Base-by-base conservation (phyloP, 1,139 yeast genomes). In the Groenewaldozyma sp. region DNA sequence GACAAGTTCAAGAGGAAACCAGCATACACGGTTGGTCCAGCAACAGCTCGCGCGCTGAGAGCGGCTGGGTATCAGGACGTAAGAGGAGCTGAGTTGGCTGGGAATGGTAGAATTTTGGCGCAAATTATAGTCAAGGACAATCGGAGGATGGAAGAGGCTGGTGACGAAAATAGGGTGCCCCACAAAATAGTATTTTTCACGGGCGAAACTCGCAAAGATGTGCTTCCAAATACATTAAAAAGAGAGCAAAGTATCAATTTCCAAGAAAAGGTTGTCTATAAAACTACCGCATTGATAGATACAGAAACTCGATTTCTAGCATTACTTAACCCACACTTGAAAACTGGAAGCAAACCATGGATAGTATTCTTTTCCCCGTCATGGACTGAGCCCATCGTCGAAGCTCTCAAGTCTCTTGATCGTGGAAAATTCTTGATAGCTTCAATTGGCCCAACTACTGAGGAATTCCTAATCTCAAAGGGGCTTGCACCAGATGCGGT, bases 391-490 rank as follows among this genome's bases (percentile, higher is more conserved):
- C 65, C 60, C 1, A 78, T 83, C 5, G 73, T 82, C 2, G 63
- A 70, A 10, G 42, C 42, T 14, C 40, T 58, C 24, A 41, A 49
- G 2, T 40, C 49, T 3, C 42, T 47, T 24, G 45, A 44, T 4
- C 42, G 50, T 2, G 45, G 50, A 1, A 60, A 41, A 3, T 46
- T 68, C 37, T 70, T 68, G 40, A 65, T 87, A 16, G 96, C 94
- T 0, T 76, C 88, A 3, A 91, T 91, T 45, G 98, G 98, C 0
- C 97, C 97, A 1, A 88, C 97, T 0, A 91, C 98, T 0, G 76
- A 80, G 47, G 73, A 70, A 28, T 86, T 73, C 53, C 62, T 91
- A 37, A 34, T 58, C 2, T 59, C 64, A 1, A 66, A 72, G 27
- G 77, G 74, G 0, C 59, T 88, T 3, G 48, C 39, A 0, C 86